phyloP scores from a whole-genome alignment of 2,329 filamentous ascomycete genomes.

The Fusarium tuaranense region DNA sequence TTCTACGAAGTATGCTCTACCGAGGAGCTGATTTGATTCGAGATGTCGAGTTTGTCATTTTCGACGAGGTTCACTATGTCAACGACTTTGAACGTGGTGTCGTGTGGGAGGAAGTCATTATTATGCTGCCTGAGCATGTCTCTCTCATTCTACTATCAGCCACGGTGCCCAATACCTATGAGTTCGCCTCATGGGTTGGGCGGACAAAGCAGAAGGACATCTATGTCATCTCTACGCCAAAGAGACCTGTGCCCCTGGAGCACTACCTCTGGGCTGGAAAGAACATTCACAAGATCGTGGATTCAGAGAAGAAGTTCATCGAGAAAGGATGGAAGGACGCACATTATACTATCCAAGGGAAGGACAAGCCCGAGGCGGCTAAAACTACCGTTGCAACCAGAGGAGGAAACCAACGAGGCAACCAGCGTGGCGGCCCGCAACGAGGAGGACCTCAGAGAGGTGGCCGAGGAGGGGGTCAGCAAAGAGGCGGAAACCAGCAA shows the following conservation, averaged over 20 bases:
- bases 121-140: constrained; percentile 98
- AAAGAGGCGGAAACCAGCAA: constrained; percentile 61
- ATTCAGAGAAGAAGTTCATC: constrained; percentile 89
- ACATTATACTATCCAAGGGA: constrained; percentile 83
- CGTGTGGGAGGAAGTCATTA: constrained; percentile 99
- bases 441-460: constrained; percentile 58
- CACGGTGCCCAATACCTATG: constrained; percentile 96
- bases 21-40: constrained; percentile 94
- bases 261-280: constrained; percentile 98
- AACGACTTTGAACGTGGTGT: constrained; percentile 96
- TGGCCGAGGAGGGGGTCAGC: constrained; percentile 61
- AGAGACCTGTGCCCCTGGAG: constrained; percentile 92
- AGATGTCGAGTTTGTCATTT: constrained; percentile 98
- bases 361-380: constrained; percentile 75
- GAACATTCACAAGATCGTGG: constrained; percentile 93
- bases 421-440: constrained; percentile 48
- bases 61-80: constrained; percentile 98
- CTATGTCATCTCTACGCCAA: constrained; percentile 97
- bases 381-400: constrained; percentile 51
- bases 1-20: constrained; percentile 97
- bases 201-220: constrained; percentile 99
- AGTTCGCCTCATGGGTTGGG: constrained; percentile 98
- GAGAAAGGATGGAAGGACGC: constrained; percentile 96
- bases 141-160: constrained; percentile 95
- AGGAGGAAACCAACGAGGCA: constrained; percentile 53